phyloP scores from a whole-genome alignment of 257 asterid genomes.

The Nicotiana obtusifolia region DNA sequence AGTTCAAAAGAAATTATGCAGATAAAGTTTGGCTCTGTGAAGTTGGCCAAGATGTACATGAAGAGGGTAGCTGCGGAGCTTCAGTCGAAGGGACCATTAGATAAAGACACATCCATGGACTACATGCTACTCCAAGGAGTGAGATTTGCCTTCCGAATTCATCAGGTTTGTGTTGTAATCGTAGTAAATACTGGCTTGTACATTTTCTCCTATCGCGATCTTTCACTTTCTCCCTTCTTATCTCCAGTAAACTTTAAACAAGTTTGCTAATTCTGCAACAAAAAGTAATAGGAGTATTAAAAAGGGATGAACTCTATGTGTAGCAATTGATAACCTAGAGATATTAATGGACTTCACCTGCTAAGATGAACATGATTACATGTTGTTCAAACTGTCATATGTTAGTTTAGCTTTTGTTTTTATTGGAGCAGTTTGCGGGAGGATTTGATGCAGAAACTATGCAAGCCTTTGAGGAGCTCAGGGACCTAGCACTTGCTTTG shows the following conservation, averaged over 20 bases:
- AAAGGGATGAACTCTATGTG: background rate
- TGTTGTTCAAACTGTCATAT: background rate
- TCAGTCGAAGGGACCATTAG: constrained; percentile 61
- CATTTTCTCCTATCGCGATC: background rate
- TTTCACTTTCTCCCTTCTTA: background rate
- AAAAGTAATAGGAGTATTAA: background rate
- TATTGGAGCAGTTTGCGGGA: constrained; percentile 78
- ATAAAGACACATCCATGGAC: constrained; percentile 82
- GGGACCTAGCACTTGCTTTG: constrained; percentile 67
- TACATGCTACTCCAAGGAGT: constrained; percentile 91
- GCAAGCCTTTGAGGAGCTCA: constrained; percentile 92
- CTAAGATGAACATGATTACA: background rate
- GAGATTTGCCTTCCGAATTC: constrained; percentile 89
- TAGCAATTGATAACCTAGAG: no score
- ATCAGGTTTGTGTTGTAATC: constrained; percentile 58
- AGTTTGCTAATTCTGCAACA: background rate
- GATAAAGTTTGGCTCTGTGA: constrained; percentile 82
- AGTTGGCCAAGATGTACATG: constrained; percentile 82
- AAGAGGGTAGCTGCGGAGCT: constrained; percentile 84
- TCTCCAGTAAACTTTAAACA: background rate
- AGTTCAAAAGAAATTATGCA: constrained; percentile 18
- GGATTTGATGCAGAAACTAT: constrained; percentile 93
- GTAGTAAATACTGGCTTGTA: background rate
- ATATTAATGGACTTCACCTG: background rate
- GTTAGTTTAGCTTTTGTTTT: background rate